A percentile compares a stretch with the other conserved stretches of the same genome.
phyloP scores from a whole-genome alignment of 345 rosid genomes.

The Mercurialis annua region DNA sequence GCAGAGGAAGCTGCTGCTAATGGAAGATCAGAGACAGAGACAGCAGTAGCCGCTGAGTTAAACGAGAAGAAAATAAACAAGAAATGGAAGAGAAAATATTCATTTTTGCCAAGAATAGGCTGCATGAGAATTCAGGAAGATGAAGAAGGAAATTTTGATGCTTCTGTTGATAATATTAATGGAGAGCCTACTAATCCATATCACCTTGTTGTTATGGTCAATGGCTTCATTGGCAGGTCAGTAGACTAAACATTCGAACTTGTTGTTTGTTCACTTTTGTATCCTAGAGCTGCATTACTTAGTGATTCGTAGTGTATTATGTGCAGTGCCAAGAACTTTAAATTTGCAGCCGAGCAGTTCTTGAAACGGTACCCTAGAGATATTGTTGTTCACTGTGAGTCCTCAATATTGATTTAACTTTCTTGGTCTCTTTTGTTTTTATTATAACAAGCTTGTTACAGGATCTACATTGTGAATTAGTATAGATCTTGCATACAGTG shows the following conservation, averaged over 20 bases:
- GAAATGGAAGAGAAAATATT: conserved; percentile 23
- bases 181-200: conserved; percentile 43
- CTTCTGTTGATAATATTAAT: conserved; percentile 37
- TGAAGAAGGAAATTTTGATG: conserved; percentile 46
- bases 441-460: neutral
- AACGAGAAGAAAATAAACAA: conserved; percentile 4
- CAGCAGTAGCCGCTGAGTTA: neutral
- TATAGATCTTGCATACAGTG: no score
- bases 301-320: neutral
- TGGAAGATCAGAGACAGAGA: conserved; percentile 4
- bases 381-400: conserved; percentile 70
- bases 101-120: conserved; percentile 36
- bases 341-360: conserved; percentile 72
- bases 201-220: conserved; percentile 80
- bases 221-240: conserved; percentile 86
- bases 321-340: conserved; percentile 69
- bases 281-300: neutral
- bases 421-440: neutral
- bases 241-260: neutral
- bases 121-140: conserved; percentile 51
- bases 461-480: neutral
- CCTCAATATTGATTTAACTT: neutral
- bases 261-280: neutral
- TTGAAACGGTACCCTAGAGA: conserved; percentile 53
- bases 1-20: neutral